Base-by-base conservation (phyloP, 2,329 filamentous ascomycete species). In the Hypoxylon sp. region DNA sequence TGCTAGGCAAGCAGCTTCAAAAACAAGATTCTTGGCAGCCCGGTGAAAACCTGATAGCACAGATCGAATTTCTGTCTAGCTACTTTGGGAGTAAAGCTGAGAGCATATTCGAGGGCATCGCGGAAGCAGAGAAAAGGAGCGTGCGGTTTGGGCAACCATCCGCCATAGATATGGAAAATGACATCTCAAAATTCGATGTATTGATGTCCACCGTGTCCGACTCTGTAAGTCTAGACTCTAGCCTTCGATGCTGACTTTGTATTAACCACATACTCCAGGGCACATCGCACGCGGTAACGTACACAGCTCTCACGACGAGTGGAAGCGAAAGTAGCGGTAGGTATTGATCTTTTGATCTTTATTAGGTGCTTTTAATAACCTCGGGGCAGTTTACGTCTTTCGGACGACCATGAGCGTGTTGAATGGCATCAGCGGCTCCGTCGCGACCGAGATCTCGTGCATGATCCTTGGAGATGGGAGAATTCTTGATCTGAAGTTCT, bases 401-500 rank as follows among this genome's bases (percentile, higher is more conserved):
- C 81, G 80, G 15, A 77, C 81, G 1, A 69, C 73, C 0, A 76
- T 87, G 10, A 72, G 77, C 9, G 80, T 87, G 2, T 73, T 80
- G 53, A 87, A 87, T 48, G 84, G 85, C 33, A 83, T 88, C 55
- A 89, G 83, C 64, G 77, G 78, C 51, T 71, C 73, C 29, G 67
- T 74, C 2, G 65, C 72, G 1, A 76, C 76, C 1, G 70, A 71
- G n/a, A 72, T 73, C 3, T 77, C 78, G 29, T 69, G 72, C 20
- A 60, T 86, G 7, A 72, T 73, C 26, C 71, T 85, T 1, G 75
- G 72, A 0, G 67, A 74, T 4, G 75, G 74, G 9, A 74, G 72
- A n/a, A 73, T 88, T 13, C 72, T 85, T 17, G 88, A 92, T 69
- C 72, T 89, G 11, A 87, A 88, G 68, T 91, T 92, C 67, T 79